Evolutionary conservation across 2,329 filamentous ascomycete species (phyloP), one percentile per base, ranked within the genome.

Genomic region (Macrophomina tecta): DNA sequence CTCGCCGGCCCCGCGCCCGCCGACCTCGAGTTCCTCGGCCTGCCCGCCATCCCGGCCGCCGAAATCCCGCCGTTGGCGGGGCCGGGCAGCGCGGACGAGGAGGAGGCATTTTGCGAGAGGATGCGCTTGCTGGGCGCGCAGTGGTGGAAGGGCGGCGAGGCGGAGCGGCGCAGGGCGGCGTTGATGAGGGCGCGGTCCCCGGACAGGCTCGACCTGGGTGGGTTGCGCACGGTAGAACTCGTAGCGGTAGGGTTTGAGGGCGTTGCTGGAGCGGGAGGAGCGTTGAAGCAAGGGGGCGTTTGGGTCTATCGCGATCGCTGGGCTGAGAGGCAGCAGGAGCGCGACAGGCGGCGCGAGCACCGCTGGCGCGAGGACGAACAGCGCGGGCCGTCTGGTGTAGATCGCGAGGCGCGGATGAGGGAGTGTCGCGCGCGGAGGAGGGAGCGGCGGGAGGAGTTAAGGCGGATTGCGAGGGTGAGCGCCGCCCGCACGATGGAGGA

Each of bases 401-500:
- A 18, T 18, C 18, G 18, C 18, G 18, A 18, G 18, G 18, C 45
- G 45, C 45, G 7, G 14, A n/a, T 48, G 45, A 12, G 14, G 18
- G 48, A 32, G 7, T 30, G 23, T 18, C 48, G 7, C 4, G 8
- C 14, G 3, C 23, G 3, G 48, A 9, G 3, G 23, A 3, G 3
- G 9, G 7, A 8, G 48, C 3, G 12, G 23, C 45, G 45, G 45
- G 45, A 48, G 28, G 9, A 32, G 12, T 5, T 16, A 3, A 16
- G 51, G 14, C 51, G 51, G 4, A 23, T 16, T 23, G 51, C 14
- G 7, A 55, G 51, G 32, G 34, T 56, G 34, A 12, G 34, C n/a
- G 52, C 52, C 16, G 52, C 52, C 34, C 51, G 51, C 6, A 40
- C 32, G 7, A 56, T 56, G 52, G 52, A 56, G 18, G 52, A 56